A percentile compares a stretch with the other conserved stretches of the same genome.
phyloP scores from a whole-genome alignment of 108 stramenopile genomes.

The Nitzschia palea region DNA sequence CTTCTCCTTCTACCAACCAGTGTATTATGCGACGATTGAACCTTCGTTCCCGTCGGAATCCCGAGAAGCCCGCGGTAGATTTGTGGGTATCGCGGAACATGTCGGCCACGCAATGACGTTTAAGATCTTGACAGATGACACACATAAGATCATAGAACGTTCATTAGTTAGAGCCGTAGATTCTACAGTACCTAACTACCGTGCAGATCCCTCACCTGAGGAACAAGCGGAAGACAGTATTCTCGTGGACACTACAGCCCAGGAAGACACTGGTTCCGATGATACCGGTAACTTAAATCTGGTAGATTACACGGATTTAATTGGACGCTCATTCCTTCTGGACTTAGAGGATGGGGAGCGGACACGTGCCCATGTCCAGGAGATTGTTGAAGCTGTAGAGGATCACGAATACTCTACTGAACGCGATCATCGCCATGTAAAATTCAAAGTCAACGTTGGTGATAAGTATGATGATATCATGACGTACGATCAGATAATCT shows the following conservation, averaged over 20 bases:
- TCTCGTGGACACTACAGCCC: too few species aligned
- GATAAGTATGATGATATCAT: slow-evolving; percentile 3
- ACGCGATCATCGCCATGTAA: too few species aligned
- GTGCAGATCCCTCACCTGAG: background rate
- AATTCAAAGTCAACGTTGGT: background rate
- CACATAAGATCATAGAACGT: background rate
- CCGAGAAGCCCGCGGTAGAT: slow-evolving; percentile 2
- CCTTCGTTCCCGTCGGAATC: slow-evolving; percentile 7
- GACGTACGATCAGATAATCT: slow-evolving; percentile 10
- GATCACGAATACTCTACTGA: background rate
- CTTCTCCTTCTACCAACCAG: slow-evolving; percentile 25
- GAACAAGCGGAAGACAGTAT: background rate
- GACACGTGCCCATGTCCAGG: background rate
- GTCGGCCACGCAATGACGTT: slow-evolving; percentile 36
- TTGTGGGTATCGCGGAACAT: slow-evolving; percentile 31
- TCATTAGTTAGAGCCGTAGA: background rate
- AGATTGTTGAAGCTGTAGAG: background rate
- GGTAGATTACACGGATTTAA: background rate
- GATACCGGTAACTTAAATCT: too few species aligned
- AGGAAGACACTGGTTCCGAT: too few species aligned
- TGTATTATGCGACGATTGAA: slow-evolving; percentile 3
- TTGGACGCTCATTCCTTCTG: slow-evolving; percentile 1
- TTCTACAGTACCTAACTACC: background rate
- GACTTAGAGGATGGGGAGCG: background rate
- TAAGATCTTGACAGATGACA: slow-evolving; percentile 12